A percentile compares a stretch with the other conserved stretches of the same genome.
These are phyloP conservation scores for Paratinospora sagittata DNA, from an alignment of 164 flowering plant genomes.

Conservation along the genomic window DNA sequence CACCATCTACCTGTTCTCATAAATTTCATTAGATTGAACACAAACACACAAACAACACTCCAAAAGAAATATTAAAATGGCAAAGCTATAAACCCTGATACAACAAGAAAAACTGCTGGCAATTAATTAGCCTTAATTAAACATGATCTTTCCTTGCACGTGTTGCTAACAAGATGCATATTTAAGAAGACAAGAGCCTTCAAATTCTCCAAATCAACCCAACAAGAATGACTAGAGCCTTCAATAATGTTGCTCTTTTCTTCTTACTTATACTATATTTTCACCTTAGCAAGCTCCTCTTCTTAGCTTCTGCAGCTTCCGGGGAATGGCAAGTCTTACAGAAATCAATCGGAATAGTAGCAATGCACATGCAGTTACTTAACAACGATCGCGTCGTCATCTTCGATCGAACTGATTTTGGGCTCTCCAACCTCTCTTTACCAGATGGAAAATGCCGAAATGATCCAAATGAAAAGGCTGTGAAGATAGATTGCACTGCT, in stretches of 20 bases:
- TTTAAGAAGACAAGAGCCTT: background rate
- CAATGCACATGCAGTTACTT: conserved; percentile 97
- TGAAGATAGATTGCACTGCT: conserved; percentile 60
- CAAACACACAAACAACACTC: no score
- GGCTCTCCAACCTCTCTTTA: conserved; percentile 62
- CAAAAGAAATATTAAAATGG: no score
- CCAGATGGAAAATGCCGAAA: conserved; percentile 48
- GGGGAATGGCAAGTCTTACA: conserved; percentile 62
- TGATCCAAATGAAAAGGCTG: conserved; percentile 33
- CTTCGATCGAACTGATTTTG: conserved; percentile 80
- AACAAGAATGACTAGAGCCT: background rate
- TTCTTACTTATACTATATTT: conserved; percentile 10
- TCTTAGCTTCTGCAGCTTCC: conserved; percentile 26
- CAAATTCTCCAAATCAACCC: background rate
- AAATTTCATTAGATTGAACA: no score
- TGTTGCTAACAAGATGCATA: background rate
- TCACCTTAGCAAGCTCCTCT: conserved; percentile 9
- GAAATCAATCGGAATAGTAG: conserved; percentile 50
- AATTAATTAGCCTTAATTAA: no score
- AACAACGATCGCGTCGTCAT: conserved; percentile 71
- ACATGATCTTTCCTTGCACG: background rate
- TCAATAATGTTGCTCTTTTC: conserved; percentile 6
- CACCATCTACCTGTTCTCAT: background rate
- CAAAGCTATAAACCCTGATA: no score
- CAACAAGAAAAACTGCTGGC: no score